phyloP scores from a whole-genome alignment of 73 alveolate genomes.

The Symbiodinium natans region DNA sequence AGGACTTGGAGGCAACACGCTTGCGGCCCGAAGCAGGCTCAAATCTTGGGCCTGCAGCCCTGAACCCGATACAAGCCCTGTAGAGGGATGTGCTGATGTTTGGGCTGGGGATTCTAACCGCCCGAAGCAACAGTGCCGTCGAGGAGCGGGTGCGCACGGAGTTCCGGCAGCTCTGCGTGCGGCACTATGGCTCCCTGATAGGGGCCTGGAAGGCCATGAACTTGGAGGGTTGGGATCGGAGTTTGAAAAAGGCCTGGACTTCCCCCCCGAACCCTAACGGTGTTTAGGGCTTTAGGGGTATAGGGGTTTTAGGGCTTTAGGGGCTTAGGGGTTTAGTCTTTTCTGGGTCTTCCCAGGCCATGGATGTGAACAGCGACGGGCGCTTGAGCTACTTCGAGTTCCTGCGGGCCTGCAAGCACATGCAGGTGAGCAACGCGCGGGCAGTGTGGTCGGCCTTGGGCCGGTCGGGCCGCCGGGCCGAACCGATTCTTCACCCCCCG shows the following conservation, averaged over 20 bases:
- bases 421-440: slow-evolving; percentile 33
- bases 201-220: slow-evolving; percentile 52
- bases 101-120: too few species aligned
- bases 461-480: background rate
- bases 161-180: slow-evolving; percentile 57
- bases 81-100: too few species aligned
- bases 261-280: too few species aligned
- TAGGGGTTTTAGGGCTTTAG: too few species aligned
- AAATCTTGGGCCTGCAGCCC: too few species aligned
- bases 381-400: slow-evolving; percentile 57
- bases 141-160: slow-evolving; percentile 49
- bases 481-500: too few species aligned
- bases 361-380: slow-evolving; percentile 49
- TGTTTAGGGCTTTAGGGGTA: too few species aligned
- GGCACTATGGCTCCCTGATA: slow-evolving; percentile 68
- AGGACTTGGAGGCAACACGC: too few species aligned
- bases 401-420: slow-evolving; percentile 75
- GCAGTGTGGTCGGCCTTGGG: slow-evolving; percentile 55
- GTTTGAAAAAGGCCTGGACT: background rate
- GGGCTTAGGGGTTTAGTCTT: too few species aligned
- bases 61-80: too few species aligned
- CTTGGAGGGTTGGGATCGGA: background rate
- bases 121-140: too few species aligned
- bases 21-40: too few species aligned
- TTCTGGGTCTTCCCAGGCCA: background rate